Percentiles rank a stretch among this genome's conserved stretches.
Evolutionary conservation across 257 asterid species (phyloP).

Genomic region (Verbena officinalis): DNA sequence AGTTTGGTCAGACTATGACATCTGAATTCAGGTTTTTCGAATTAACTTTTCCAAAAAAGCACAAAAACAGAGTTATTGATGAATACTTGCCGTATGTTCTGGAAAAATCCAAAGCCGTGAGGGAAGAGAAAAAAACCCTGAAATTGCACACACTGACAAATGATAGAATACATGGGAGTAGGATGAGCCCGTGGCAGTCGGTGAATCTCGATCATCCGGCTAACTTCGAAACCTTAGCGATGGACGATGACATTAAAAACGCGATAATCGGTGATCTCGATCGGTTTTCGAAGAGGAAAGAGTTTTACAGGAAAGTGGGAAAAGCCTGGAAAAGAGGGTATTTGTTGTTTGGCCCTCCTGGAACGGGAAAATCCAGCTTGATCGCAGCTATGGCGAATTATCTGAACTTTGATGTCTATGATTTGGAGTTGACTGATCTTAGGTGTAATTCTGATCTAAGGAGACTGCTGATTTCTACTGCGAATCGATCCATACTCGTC

Average conservation of each 20-base stretch:
- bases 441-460: constrained; percentile 49
- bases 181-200: constrained; percentile 36
- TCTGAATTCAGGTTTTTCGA: constrained; percentile 31
- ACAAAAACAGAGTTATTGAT: constrained; percentile 31
- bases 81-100: constrained; percentile 56
- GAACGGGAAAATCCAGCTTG: constrained; percentile 84
- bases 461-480: constrained; percentile 46
- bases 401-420: constrained; percentile 67
- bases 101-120: constrained; percentile 35
- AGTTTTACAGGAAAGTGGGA: constrained; percentile 57
- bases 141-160: constrained; percentile 36
- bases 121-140: constrained; percentile 36
- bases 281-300: constrained; percentile 53
- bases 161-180: constrained; percentile 19
- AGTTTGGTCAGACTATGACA: not conserved
- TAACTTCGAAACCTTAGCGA: constrained; percentile 59
- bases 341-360: constrained; percentile 80
- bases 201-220: constrained; percentile 68
- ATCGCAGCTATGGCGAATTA: constrained; percentile 80
- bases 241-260: constrained; percentile 44
- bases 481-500: constrained; percentile 63
- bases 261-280: constrained; percentile 52
- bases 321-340: constrained; percentile 88
- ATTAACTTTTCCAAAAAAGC: constrained; percentile 43
- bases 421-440: constrained; percentile 61